A percentile compares a stretch with the other conserved stretches of the same genome.
Evolutionary conservation across 768 basidiomycete species (phyloP).

Genomic region (Serendipita indica): DNA sequence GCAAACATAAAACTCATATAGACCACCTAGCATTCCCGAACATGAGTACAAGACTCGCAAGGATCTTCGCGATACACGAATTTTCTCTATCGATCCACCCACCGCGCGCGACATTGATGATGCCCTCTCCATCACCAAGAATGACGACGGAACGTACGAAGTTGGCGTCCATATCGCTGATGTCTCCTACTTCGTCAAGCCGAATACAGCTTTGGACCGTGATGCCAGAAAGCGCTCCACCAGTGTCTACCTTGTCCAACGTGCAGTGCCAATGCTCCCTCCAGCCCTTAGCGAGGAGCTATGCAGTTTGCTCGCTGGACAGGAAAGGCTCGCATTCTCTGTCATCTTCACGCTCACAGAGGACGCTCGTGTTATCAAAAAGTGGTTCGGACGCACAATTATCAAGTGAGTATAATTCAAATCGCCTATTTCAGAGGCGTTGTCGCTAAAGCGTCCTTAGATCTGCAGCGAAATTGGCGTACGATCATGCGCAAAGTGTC

Average conservation of each 20-base stretch:
- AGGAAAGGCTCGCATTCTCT: constrained; percentile 85
- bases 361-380: constrained; percentile 69
- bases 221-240: constrained; percentile 96
- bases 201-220: constrained; percentile 92
- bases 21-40: constrained; percentile 55
- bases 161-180: constrained; percentile 94
- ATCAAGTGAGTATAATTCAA: constrained; percentile 47
- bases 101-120: constrained; percentile 89
- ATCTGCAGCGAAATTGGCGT: constrained; percentile 75
- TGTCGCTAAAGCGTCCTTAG: constrained; percentile 25
- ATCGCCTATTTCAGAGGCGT: neutral
- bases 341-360: constrained; percentile 71
- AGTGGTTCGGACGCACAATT: constrained; percentile 87
- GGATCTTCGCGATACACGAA: constrained; percentile 69
- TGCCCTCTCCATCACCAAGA: constrained; percentile 74
- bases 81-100: constrained; percentile 89
- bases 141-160: constrained; percentile 85
- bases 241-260: constrained; percentile 91
- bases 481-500: constrained; percentile 64
- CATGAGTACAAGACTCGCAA: constrained; percentile 75
- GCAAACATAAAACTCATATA: constrained; percentile 10
- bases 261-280: constrained; percentile 93
- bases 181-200: constrained; percentile 88
- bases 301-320: constrained; percentile 78
- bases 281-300: constrained; percentile 83